phyloP scores from a whole-genome alignment of 1,284 basidiomycete species.

The Ceratorhiza oryzae-sativae region DNA sequence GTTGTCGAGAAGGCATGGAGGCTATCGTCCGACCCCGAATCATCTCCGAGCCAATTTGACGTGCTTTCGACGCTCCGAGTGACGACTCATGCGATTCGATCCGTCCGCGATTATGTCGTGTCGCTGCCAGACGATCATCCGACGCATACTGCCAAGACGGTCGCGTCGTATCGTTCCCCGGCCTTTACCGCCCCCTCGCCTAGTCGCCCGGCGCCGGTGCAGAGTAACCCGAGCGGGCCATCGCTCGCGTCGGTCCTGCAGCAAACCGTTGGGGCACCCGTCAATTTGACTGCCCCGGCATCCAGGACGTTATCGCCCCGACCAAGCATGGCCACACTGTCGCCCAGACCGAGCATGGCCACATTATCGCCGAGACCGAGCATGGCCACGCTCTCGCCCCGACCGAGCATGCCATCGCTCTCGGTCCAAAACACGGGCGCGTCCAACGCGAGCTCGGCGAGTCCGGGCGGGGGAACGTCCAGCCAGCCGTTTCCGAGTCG shows the following conservation, averaged over 20 bases:
- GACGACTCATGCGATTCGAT: constrained; percentile 77
- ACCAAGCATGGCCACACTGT: constrained; percentile 11
- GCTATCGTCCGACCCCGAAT: constrained; percentile 49
- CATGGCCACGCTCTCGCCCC: constrained; percentile 31
- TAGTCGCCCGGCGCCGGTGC: neutral
- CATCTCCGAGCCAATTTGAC: constrained; percentile 52
- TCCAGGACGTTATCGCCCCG: constrained; percentile 8
- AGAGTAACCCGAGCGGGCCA: neutral
- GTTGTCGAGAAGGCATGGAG: constrained; percentile 65
- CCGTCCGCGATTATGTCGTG: constrained; percentile 79
- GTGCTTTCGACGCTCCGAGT: constrained; percentile 72
- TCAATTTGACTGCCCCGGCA: neutral
- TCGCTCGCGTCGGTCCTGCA: neutral
- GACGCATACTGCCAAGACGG: neutral
- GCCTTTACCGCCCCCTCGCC: constrained; percentile 24
- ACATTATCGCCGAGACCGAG: neutral
- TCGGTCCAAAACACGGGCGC: constrained; percentile 11
- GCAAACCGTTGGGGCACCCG: neutral
- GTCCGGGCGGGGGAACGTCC: neutral
- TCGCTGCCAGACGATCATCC: constrained; percentile 72
- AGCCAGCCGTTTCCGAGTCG: neutral
- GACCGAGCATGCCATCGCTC: constrained; percentile 12
- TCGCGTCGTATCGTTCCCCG: constrained; percentile 5
- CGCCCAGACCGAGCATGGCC: neutral
- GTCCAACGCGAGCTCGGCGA: neutral